Conservation (phyloP, 331 rosid genomes). For the Stylosanthes scabra region DNA sequence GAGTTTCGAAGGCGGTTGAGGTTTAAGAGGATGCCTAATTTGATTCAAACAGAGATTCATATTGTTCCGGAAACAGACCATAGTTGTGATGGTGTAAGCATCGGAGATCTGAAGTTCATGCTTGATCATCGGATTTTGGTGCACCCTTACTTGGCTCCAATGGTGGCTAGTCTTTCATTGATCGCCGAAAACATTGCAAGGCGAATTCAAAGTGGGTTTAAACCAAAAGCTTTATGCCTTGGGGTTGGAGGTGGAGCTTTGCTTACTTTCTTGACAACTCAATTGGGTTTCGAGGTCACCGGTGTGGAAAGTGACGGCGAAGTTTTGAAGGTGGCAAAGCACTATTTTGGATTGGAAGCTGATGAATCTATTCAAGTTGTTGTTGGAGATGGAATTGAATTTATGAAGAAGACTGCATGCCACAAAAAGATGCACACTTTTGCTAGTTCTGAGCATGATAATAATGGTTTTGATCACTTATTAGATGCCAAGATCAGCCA, state of each 20-base stretch:
- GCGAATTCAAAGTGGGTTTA: constrained; percentile 52
- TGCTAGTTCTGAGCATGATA: constrained; percentile 36
- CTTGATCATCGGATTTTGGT: constrained; percentile 65
- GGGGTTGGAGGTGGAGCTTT: constrained; percentile 97
- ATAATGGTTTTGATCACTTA: constrained; percentile 29
- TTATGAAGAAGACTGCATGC: constrained; percentile 48
- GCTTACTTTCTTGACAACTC: constrained; percentile 58
- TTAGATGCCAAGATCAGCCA: constrained; percentile 7
- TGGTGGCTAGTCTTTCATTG: constrained; percentile 76
- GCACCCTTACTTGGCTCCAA: constrained; percentile 84
- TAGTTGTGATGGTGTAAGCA: constrained; percentile 31
- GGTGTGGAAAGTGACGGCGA: constrained; percentile 75
- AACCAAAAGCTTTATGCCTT: constrained; percentile 75
- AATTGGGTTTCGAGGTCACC: constrained; percentile 67
- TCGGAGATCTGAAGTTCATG: constrained; percentile 56
- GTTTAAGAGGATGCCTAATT: constrained; percentile 85
- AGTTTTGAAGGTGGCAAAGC: constrained; percentile 63
- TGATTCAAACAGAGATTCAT: constrained; percentile 75
- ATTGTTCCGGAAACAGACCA: constrained; percentile 48
- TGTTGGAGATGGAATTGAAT: constrained; percentile 63
- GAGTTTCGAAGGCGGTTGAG: constrained; percentile 91
- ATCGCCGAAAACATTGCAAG: constrained; percentile 45
- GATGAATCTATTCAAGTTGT: constrained; percentile 47
- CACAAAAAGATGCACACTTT: constrained; percentile 4
- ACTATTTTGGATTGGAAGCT: constrained; percentile 70